phyloP scores from a whole-genome alignment of 2,329 filamentous ascomycete genomes.

The Ceratocystis papillata region DNA sequence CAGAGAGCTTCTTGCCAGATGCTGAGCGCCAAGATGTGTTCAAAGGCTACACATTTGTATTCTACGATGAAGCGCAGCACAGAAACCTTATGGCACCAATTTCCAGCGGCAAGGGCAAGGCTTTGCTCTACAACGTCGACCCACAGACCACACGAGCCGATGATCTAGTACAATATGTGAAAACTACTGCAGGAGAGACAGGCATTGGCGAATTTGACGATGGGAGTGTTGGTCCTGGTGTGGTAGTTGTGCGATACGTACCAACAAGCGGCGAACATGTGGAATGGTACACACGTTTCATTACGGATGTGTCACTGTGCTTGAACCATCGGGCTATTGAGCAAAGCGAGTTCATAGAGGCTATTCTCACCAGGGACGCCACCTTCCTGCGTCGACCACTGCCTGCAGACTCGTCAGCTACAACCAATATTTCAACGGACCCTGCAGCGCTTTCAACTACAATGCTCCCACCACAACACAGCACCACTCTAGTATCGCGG shows the following conservation, averaged over 20 bases:
- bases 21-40: slow-evolving; percentile 59
- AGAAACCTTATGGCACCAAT: slow-evolving; percentile 65
- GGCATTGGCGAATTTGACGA: slow-evolving; percentile 54
- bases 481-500: background rate
- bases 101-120: slow-evolving; percentile 72
- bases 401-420: slow-evolving; percentile 35
- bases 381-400: slow-evolving; percentile 59
- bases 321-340: slow-evolving; percentile 75
- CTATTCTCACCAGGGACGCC: slow-evolving; percentile 72
- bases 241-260: slow-evolving; percentile 66
- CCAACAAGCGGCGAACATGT: slow-evolving; percentile 42
- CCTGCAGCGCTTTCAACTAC: background rate
- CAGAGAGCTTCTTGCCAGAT: slow-evolving; percentile 63
- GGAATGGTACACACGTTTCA: slow-evolving; percentile 60
- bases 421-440: slow-evolving; percentile 17
- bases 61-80: slow-evolving; percentile 66
- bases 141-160: slow-evolving; percentile 55
- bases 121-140: slow-evolving; percentile 52
- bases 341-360: slow-evolving; percentile 85
- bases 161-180: slow-evolving; percentile 70
- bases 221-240: slow-evolving; percentile 54
- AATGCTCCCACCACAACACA: background rate
- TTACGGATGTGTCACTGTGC: slow-evolving; percentile 55
- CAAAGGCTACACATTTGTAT: slow-evolving; percentile 78
- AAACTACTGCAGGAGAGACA: slow-evolving; percentile 62